A percentile compares a stretch with the other conserved stretches of the same genome.
phyloP scores from a whole-genome alignment of 306 rosid genomes.

The Abrus precatorius region DNA sequence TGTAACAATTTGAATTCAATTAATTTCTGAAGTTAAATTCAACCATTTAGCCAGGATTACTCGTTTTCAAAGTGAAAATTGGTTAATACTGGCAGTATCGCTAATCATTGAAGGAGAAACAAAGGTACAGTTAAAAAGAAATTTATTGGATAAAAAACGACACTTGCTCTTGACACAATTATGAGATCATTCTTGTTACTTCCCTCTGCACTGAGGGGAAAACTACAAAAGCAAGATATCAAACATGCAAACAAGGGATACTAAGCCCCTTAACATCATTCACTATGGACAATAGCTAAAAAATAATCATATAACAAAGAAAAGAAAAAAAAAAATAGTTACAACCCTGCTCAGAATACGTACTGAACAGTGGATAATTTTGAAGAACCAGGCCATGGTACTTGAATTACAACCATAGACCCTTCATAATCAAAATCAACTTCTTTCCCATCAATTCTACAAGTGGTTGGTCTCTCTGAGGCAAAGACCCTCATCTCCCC shows the following conservation, averaged over 20 bases:
- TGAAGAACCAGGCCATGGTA: conserved; percentile 84
- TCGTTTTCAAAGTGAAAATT: background rate
- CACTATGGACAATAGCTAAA: background rate
- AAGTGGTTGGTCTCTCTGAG: conserved; percentile 66
- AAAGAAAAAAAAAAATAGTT: background rate
- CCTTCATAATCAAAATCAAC: conserved; percentile 67
- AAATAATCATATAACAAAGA: background rate
- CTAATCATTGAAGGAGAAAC: background rate
- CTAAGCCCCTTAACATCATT: conserved; percentile 35
- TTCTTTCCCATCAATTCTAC: conserved; percentile 65
- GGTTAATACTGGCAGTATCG: background rate
- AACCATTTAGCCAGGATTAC: background rate
- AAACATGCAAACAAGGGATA: conserved; percentile 42
- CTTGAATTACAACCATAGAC: conserved; percentile 68
- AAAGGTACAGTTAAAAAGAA: background rate
- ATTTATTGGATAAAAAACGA: background rate
- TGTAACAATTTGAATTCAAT: background rate
- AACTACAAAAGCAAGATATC: conserved; percentile 26
- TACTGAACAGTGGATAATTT: conserved; percentile 64
- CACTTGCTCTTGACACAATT: background rate
- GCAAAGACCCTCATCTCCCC: conserved; percentile 89
- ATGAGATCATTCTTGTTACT: background rate
- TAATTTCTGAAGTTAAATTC: background rate
- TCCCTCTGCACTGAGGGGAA: conserved; percentile 1
- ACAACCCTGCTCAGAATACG: conserved; percentile 49